Evolutionary conservation across 441 rosid genomes (phyloP), one percentile per base, ranked within the genome.

Genomic region (Syzygium syzygioides): DNA sequence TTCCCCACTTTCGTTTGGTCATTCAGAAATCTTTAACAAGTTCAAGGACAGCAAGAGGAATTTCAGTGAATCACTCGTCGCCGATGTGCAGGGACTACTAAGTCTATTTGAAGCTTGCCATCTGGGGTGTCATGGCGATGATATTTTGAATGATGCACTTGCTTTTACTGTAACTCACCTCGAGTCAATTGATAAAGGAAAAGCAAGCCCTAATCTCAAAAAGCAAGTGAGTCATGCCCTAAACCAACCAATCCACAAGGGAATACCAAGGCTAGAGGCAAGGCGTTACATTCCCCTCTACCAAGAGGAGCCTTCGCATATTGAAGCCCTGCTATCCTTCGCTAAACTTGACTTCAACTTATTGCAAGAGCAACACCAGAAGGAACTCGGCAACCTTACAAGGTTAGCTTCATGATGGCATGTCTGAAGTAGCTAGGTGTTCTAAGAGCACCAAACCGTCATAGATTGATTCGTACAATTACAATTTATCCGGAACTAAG

Each of bases 311-410:
- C 91, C 91, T 62, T 62, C 50, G 55, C 90, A 34, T 60, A 71
- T 90, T 68, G 87, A 89, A 76, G 87, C 41, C 20, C 71, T 94
- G 1, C 90, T 93, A 86, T 86, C 86, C 60, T 88, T 93, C 64
- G 92, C 95, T 1, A 94, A 91, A 90, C 56, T 91, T 54, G 92
- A 90, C 88, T 93, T 89, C 84, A 91, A 90, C 53, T 55, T 84
- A 6, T 87, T 92, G 34, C 94, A 88, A 84, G 25, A 86, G 13
- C 45, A 86, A 37, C 90, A 93, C 85, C 85, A 88, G 45, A 88
- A 89, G 68, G 94, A 93, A 88, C 87, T 93, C 34, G 11, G 64
- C 13, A 34, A 85, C 3, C 60, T 89, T 45, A 85, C 88, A 45
- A 88, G 86, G 94, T 92, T 52, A 26, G 3, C 66, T 41, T n/a